Percentiles rank a stretch among this genome's conserved stretches.
Evolutionary conservation across 768 basidiomycete species (phyloP).

Genomic region (Amanita subjunquillea): DNA sequence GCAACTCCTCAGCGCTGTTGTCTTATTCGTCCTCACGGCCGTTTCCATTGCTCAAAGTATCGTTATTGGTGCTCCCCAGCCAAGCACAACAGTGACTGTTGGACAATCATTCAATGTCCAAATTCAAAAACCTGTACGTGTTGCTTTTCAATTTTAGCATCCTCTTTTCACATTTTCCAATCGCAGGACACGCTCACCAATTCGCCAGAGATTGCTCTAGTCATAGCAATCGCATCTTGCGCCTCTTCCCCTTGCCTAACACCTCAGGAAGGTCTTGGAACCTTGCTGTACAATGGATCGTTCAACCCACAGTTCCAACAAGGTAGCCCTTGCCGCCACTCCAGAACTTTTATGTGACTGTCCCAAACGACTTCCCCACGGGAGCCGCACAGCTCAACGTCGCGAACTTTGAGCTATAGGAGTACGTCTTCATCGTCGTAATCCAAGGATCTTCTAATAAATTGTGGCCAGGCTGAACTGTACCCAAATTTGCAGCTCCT

Average conservation of each 20-base stretch:
- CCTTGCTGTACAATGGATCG: slow-evolving; percentile 34
- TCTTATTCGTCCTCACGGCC: slow-evolving; percentile 7
- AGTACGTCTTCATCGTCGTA: slow-evolving; percentile 19
- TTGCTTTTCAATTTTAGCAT: background rate
- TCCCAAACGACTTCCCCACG: slow-evolving; percentile 18
- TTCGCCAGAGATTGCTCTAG: slow-evolving; percentile 34
- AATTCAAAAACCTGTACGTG: slow-evolving; percentile 26
- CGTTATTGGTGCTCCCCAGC: slow-evolving; percentile 22
- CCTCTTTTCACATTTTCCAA: background rate
- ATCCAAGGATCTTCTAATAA: background rate
- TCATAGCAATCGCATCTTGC: slow-evolving; percentile 32
- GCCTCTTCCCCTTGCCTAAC: slow-evolving; percentile 12
- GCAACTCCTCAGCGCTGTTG: slow-evolving; percentile 7
- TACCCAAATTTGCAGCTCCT: background rate
- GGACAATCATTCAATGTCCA: slow-evolving; percentile 23
- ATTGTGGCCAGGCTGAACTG: background rate
- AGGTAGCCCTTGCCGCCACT: slow-evolving; percentile 21
- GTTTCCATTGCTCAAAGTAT: slow-evolving; percentile 12
- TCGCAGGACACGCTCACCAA: slow-evolving; percentile 26
- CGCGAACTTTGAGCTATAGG: slow-evolving; percentile 27
- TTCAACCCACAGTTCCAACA: slow-evolving; percentile 24
- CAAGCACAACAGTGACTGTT: slow-evolving; percentile 13
- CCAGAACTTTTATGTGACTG: slow-evolving; percentile 32
- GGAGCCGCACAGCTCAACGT: slow-evolving; percentile 27
- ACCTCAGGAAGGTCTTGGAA: slow-evolving; percentile 22